Evolutionary conservation across 2,329 filamentous ascomycete genomes (phyloP).

Genomic region (Sarocladiaceae sp.): DNA sequence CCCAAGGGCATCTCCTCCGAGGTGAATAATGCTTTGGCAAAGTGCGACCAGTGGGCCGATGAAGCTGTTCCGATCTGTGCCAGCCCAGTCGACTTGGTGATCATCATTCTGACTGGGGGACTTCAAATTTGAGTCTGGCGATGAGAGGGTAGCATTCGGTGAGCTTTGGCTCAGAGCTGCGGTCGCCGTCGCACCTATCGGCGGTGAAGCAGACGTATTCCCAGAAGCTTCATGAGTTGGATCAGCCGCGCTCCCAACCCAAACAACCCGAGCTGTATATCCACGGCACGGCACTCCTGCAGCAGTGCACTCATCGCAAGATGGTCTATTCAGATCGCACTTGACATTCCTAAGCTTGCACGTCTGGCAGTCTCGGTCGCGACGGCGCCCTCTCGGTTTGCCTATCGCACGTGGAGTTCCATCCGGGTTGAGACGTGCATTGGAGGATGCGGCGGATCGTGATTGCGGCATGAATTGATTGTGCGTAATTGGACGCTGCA

Average conservation of each 20-base stretch:
- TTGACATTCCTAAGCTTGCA: constrained; percentile 6
- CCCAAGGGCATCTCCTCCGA: not conserved
- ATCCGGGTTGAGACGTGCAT: not conserved
- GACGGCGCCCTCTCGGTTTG: constrained; percentile 4
- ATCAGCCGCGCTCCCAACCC: too few species aligned
- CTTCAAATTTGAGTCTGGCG: too few species aligned
- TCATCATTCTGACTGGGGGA: too few species aligned
- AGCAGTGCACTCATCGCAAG: not conserved
- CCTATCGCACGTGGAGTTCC: not conserved
- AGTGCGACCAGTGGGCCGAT: not conserved
- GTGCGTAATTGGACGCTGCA: too few species aligned
- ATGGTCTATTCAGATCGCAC: constrained; percentile 8
- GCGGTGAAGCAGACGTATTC: too few species aligned
- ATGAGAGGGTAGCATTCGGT: too few species aligned
- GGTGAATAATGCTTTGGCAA: not conserved
- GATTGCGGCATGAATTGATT: too few species aligned
- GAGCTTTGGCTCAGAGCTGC: too few species aligned
- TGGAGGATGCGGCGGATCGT: too few species aligned
- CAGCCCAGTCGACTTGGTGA: not conserved
- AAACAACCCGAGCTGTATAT: too few species aligned
- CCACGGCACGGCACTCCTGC: not conserved
- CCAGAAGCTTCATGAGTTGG: too few species aligned
- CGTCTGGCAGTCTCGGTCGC: constrained; percentile 8
- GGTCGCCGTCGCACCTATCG: too few species aligned
- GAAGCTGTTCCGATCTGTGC: not conserved